Evolutionary conservation across 2,329 filamentous ascomycete genomes (phyloP).

Genomic region (Zymoseptoria tritici): DNA sequence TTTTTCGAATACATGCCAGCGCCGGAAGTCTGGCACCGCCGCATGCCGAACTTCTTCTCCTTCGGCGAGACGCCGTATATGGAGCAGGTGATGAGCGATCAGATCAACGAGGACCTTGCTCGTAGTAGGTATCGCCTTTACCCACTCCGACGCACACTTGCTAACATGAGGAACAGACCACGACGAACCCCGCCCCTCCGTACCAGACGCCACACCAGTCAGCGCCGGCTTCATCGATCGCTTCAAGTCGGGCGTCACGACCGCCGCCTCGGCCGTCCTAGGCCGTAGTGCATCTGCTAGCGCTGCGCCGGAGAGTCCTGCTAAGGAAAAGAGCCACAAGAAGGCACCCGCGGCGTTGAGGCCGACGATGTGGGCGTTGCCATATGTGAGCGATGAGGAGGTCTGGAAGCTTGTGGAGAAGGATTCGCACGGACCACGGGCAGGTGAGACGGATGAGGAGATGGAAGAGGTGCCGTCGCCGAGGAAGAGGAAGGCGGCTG

Average conservation of each 20-base stretch:
- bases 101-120: slow-evolving; percentile 24
- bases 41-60: slow-evolving; percentile 24
- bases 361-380: background rate
- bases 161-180: background rate
- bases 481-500: background rate
- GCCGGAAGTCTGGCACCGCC: slow-evolving; percentile 25
- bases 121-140: slow-evolving; percentile 16
- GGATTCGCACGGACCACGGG: background rate
- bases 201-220: background rate
- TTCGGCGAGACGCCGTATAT: slow-evolving; percentile 28
- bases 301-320: background rate
- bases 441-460: background rate
- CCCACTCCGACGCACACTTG: background rate
- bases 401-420: background rate
- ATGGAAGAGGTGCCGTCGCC: background rate
- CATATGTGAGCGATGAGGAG: background rate
- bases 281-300: background rate
- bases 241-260: background rate
- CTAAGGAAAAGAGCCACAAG: background rate
- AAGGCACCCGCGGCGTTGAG: background rate
- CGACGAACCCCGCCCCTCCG: background rate
- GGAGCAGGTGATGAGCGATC: slow-evolving; percentile 19
- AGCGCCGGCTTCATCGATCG: background rate
- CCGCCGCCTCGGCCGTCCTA: background rate
- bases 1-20: slow-evolving; percentile 25